Base-by-base conservation (phyloP, 441 rosid genomes). In the Bruguiera hainesii region DNA sequence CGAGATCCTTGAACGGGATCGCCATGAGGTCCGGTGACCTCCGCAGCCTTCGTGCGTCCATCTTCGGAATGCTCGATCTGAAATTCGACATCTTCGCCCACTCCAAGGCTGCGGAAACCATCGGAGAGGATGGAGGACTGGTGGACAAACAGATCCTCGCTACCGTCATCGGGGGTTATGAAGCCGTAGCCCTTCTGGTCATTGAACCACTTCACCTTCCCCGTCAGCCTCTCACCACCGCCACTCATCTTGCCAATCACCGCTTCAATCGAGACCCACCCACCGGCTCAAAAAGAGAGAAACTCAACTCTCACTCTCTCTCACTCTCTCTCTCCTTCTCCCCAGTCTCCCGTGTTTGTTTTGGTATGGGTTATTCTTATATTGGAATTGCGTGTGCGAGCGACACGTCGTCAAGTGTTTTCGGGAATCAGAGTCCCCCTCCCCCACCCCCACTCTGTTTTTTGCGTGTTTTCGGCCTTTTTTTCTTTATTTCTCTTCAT, bases 111-210 rank as follows among this genome's bases (percentile, higher is more conserved):
- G 20, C 95, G 89, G 71, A 70, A 93, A 11, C 96, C 96, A 1
- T 85, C 90, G 20, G 97, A 81, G 51, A 68, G 59, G 78, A 93
- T 88, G 28, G 88, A 76, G 49, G 92, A 83, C 21, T 88, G 96
- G 61, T 93, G 98, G 56, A 91, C 97, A 72, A 93, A 89, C 23
- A 90, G 88, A 75, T 93, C 97, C 0, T 83, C 89, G 21, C 80
- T 46, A 3, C 80, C 96, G 2, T 86, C 88, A 3, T 85, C 87
- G 3, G 97, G 93, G 56, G 78, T 80, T 42, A 93, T 85, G 86
- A 93, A 91, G 15, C 98, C 98, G 61, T 70, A 93, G 0, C 97
- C 95, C 74, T 85, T 93, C 1, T 42, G 37, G 70, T 80, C 85
- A 63, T 51, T 83, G 76, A 93, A 93, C 98, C 97, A 89, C 35